Evolutionary conservation across 2,329 filamentous ascomycete genomes (phyloP).

Genomic region (Neurospora crassa): DNA sequence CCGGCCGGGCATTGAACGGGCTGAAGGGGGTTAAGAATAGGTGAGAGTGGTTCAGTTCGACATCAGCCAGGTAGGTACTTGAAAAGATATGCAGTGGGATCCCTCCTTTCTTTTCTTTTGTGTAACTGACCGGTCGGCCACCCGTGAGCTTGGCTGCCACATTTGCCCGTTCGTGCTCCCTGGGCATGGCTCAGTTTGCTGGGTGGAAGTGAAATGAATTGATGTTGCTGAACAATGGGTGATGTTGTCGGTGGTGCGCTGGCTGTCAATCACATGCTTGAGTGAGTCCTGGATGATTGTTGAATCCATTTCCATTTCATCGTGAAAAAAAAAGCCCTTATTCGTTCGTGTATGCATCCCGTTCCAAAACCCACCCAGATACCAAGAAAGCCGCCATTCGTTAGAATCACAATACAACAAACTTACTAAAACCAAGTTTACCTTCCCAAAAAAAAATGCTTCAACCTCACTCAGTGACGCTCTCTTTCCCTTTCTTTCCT

Average conservation of each 20-base stretch:
- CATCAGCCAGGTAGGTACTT: background rate
- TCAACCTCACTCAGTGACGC: background rate
- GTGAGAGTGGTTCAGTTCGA: background rate
- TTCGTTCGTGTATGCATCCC: background rate
- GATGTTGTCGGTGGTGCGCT: background rate
- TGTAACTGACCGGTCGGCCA: no score
- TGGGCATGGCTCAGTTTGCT: no score
- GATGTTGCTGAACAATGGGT: no score
- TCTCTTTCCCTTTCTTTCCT: background rate
- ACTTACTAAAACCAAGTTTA: background rate
- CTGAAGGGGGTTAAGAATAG: background rate
- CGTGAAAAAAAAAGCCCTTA: background rate
- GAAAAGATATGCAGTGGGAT: background rate
- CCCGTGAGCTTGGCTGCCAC: no score
- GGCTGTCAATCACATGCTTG: background rate
- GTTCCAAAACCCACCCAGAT: background rate
- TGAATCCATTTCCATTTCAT: background rate
- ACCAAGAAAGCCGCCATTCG: background rate
- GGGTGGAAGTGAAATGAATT: no score
- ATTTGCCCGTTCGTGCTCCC: no score
- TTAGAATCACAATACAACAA: background rate
- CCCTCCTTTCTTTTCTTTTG: background rate
- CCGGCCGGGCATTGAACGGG: background rate
- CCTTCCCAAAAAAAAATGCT: background rate
- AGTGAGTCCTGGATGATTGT: background rate